Evolutionary conservation across 805 yeast genomes (phyloP), one percentile per base, ranked within the genome.

Genomic region (Candida sakaeoensis): DNA sequence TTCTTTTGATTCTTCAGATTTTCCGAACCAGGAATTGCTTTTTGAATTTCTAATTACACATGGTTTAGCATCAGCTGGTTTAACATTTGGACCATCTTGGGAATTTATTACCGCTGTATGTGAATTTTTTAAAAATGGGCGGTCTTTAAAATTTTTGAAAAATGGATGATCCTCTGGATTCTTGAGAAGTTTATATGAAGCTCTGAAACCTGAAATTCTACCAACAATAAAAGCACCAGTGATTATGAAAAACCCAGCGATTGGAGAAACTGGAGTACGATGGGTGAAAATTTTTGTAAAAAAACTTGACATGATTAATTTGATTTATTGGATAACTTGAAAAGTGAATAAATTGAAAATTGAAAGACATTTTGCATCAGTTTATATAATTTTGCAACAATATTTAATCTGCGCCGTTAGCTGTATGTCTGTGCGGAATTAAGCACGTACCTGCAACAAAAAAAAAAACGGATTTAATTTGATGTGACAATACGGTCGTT

Each of bases 221-320:
- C 32, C 32, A 8, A 28, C 7, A 6, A 28, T 13, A 28, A 28
- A 28, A n/a, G 32, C 32, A 8, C 32, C 32, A 28, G 32, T 19
- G 16, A 28, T 19, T 15, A 28, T 28, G 8, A 28, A 28, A 8
- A 28, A 7, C 14, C 32, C 32, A 15, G 8, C 10, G 5, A 28
- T 5, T 28, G 32, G 18, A 28, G 16, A 28, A 8, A n/a, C 9
- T 13, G 32, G 18, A 15, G 10, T 28, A 8, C 32, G 17, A 28
- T 28, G 16, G 19, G 5, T 14, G 12, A 8, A 7, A 15, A 8
- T 15, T 28, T 19, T 28, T 10, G 32, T 14, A 28, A 10, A 8
- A 5, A 14, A 13, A 8, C 10, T 15, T 28, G 19, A 14, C 32
- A 28, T 28, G 15, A 26, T 10, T 23, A 23, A 23, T 23, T 23